Evolutionary conservation across 208 protist species (phyloP), one percentile per base, ranked within the genome.

Genomic region (Trypanosoma cruzi): DNA sequence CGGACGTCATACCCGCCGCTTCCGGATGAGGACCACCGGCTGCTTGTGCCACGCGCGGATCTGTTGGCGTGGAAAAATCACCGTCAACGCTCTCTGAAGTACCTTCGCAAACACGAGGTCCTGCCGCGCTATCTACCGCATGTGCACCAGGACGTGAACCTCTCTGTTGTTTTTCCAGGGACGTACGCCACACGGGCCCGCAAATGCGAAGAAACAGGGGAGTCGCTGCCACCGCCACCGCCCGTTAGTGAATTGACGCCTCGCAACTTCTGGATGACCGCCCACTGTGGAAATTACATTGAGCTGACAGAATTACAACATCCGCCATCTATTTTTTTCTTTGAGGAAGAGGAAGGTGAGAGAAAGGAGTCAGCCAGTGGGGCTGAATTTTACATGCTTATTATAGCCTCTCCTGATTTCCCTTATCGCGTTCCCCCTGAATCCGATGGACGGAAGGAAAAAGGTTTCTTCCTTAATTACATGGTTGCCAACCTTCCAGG

Each of bases 221-320:
- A 90, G 60, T 69, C 63, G 22, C 73, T 86, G 20, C 85, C 81
- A 0, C 79, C 80, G 5, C 80, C 84, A 20, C 77, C 76, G 36
- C 80, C 86, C 10, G 86, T 82, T 63, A 85, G 80, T 13, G 56
- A 67, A 42, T 68, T 95, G 55, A 88, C 59, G 0, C 54, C 42
- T 13, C 86, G 82, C 49, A 97, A 96, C 59, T 97, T 97, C 75
- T 96, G 90, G 93, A 92, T 93, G 73, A 96, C 93, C 4, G 75
- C 90, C 16, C 93, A 97, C 75, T 93, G 84, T 64, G 93, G 93
- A 44, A 97, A 97, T 75, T 96, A 94, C 77, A 90, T 97, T 50
- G 88, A 95, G 57, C 79, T 97, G 2, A 79, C 78, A n/a, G 87
- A 97, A 20, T 46, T 97, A 48, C 89, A 96, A 69, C 80, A 93